A percentile compares a stretch with the other conserved stretches of the same genome.
phyloP scores from a whole-genome alignment of 345 rosid genomes.

The Acer yangbiense region DNA sequence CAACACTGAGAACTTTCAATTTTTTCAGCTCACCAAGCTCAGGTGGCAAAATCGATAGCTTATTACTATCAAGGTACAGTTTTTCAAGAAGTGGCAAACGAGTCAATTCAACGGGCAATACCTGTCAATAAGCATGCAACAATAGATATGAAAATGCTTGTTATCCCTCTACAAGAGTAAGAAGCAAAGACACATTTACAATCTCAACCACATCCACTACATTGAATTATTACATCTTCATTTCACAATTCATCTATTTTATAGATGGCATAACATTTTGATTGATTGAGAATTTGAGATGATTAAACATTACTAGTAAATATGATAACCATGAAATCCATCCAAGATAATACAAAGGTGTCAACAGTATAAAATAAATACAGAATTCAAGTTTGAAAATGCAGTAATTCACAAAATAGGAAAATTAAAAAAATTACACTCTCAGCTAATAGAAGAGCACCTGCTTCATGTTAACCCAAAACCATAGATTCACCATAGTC shows the following conservation, averaged over 20 bases:
- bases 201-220: not conserved
- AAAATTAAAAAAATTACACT: too few relatives aligned
- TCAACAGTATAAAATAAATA: too few relatives aligned
- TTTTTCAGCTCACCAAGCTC: constrained; percentile 79
- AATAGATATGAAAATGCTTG: not conserved
- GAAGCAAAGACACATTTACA: not conserved
- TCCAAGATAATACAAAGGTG: too few relatives aligned
- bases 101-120: constrained; percentile 77
- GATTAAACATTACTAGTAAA: not conserved
- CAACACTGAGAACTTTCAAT: constrained; percentile 78
- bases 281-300: not conserved
- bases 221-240: not conserved
- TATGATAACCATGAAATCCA: too few relatives aligned
- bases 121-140: constrained; percentile 42
- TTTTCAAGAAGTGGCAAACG: constrained; percentile 84
- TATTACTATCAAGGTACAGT: constrained; percentile 86
- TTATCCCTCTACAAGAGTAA: not conserved
- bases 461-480: too few relatives aligned
- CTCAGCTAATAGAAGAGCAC: too few relatives aligned
- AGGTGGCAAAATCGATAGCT: constrained; percentile 76
- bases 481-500: too few relatives aligned
- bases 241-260: not conserved
- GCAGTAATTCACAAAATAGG: too few relatives aligned
- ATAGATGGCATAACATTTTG: too few relatives aligned
- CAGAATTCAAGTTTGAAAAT: too few relatives aligned